Evolutionary conservation across 2,329 filamentous ascomycete species (phyloP), one percentile per base, ranked within the genome.

Genomic region (Colletotrichum godetiae): DNA sequence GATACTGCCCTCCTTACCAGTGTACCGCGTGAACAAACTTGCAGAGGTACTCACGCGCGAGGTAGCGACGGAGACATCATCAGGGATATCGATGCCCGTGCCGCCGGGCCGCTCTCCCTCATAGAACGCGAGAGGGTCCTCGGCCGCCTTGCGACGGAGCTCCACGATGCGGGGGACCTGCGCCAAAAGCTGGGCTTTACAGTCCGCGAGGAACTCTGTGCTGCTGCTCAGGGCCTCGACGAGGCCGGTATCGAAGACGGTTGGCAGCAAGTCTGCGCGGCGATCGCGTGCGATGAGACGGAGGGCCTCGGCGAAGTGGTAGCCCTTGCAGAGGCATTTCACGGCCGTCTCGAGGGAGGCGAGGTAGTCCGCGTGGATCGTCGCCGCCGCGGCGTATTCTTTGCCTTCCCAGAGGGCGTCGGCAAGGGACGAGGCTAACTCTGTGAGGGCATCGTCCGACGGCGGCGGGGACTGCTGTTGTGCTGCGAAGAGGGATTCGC

Each of bases 21-120:
- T 97, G 84, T 98, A 98, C 24, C 95, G 88, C 5, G 96, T 98
- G 87, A 98, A 98, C 80, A 99, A 89, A 33, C 93, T 95, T n/a
- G 93, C 93, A 56, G 91, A 90, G 0, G 96, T 98, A 73, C 91
- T 94, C 24, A 95, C 87, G 65, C 95, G 91, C 4, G 95, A 98
- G 0, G 95, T 93, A 0, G 97, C 97, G 2, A 99, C 87, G 1
- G 95, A 98, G 62, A 99, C 89, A 82, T 99, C 95, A 80, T 99
- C 97, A 0, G 96, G 97, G 1, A 97, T 88, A 76, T 97, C 94
- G 5, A 83, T 86, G 68, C 89, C 92, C 15, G 37, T 46, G 11
- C 86, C 86, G 6, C 86, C 86, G 5, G 85, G 85, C 5, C 90
- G 86, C 77, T 95, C 93, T 67, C 94, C 94, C 76, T 97, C 95